Base-by-base conservation (phyloP, 352 stramenopile species). In the Pythium utonaiense region DNA sequence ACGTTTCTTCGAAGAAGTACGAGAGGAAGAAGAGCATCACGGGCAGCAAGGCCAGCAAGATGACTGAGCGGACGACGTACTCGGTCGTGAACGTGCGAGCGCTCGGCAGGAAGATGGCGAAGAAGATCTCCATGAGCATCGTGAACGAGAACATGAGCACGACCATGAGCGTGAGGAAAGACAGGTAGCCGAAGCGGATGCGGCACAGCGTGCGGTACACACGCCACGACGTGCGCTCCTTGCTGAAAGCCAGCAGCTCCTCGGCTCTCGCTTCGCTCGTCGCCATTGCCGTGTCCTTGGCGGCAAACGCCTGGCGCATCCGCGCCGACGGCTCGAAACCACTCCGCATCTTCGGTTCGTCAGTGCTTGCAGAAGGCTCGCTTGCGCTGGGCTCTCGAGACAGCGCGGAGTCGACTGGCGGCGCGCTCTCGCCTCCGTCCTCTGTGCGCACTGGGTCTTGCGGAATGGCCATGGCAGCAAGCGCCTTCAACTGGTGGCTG, bases 81-180 rank as follows among this genome's bases (percentile, higher is more conserved):
- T 87, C 82, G 16, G 80, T 70, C 52, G 86, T 74, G 60, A 77
- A 86, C 60, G 88, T 88, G 60, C 48, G 44, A 9, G 83, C 81
- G 45, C 79, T 90, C 22, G 83, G 83, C 36, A 93, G 66, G 56
- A 93, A 93, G 57, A 93, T 87, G 21, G 79, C 77, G 57, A 93
- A 93, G 73, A 91, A 93, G 55, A 93, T 82, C 69, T 91, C 83
- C 83, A 93, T 93, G 44, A 93, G 67, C 53, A 88, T 55, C 64
- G 80, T 89, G 62, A 93, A 91, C 14, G 83, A 93, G 66, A 91
- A 88, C 70, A 93, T 89, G 66, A 93, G 60, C 66, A 93, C 78
- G 45, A 88, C 69, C 81, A 93, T 89, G 44, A 89, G 66, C 59
- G 91, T 81, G n/a, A 93, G 66, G 58, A 93, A 93, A 30, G 83